A percentile compares a stretch with the other conserved stretches of the same genome.
These are phyloP conservation scores for Solanum chmielewskii DNA, from an alignment of 257 asterid species.

Conservation along the genomic window DNA sequence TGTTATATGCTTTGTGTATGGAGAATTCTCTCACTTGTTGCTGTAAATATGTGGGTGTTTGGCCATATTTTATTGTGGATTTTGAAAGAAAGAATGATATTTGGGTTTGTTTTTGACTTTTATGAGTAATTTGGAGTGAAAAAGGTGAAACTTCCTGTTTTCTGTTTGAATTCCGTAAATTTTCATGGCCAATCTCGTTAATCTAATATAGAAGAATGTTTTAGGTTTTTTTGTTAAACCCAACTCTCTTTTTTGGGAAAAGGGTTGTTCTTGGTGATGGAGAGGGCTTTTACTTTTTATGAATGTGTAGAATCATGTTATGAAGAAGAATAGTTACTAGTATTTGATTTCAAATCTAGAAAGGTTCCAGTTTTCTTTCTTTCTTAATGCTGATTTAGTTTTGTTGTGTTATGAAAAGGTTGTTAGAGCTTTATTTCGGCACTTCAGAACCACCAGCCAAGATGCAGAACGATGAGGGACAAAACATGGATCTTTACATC, in stretches of 20 bases:
- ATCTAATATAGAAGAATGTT: too few relatives aligned
- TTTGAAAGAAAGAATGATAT: too few relatives aligned
- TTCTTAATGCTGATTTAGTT: not conserved
- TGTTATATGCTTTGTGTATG: not conserved
- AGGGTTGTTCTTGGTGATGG: not conserved
- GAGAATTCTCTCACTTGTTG: not conserved
- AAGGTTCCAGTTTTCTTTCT: not conserved
- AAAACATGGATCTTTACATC: conserved; percentile 57
- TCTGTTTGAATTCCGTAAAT: not conserved
- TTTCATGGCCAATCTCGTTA: too few relatives aligned
- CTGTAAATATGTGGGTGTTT: too few relatives aligned
- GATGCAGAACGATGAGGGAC: conserved; percentile 74
- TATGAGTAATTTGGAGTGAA: not conserved
- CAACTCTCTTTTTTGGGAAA: not conserved
- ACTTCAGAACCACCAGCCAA: conserved; percentile 2
- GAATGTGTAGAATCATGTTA: not conserved
- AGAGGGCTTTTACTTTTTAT: not conserved
- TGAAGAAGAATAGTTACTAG: not conserved
- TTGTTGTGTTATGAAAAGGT: not conserved
- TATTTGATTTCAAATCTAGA: not conserved
- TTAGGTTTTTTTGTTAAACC: too few relatives aligned
- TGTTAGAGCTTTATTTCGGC: not conserved
- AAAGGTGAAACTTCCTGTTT: not conserved
- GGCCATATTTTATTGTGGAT: too few relatives aligned
- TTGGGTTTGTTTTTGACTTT: not conserved